Conservation (phyloP, 306 rosid genomes). For the Inga oerstediana region DNA sequence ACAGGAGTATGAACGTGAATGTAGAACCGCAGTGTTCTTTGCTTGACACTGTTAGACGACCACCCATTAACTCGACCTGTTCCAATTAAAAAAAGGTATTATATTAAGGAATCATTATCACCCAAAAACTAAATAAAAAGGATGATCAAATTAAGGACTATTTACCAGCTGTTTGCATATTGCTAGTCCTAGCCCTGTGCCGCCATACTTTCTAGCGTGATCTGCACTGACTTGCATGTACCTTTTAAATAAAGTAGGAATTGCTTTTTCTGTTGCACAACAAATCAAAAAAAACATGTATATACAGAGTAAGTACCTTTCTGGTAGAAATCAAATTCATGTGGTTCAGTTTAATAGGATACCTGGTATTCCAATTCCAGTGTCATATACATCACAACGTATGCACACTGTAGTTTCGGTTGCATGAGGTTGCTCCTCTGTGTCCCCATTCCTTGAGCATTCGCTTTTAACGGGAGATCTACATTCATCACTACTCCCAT, state of each 20-base stretch:
- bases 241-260: slow-evolving; percentile 73
- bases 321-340: background rate
- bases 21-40: slow-evolving; percentile 73
- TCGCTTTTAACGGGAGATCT: slow-evolving; percentile 50
- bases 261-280: slow-evolving; percentile 63
- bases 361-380: slow-evolving; percentile 97
- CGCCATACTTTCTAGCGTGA: slow-evolving; percentile 88
- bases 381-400: slow-evolving; percentile 81
- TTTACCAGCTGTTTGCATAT: slow-evolving; percentile 91
- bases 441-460: slow-evolving; percentile 47
- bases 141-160: background rate
- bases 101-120: background rate
- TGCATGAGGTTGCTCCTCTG: slow-evolving; percentile 46
- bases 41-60: slow-evolving; percentile 79
- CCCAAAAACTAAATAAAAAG: background rate
- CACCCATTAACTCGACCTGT: slow-evolving; percentile 91
- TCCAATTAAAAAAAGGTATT: slow-evolving; percentile 20
- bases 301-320: slow-evolving; percentile 11
- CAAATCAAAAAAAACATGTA: background rate
- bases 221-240: slow-evolving; percentile 93
- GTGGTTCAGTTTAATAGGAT: background rate
- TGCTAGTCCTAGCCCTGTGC: slow-evolving; percentile 87
- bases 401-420: slow-evolving; percentile 70
- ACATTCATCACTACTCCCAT: slow-evolving; percentile 39
- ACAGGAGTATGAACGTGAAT: slow-evolving; percentile 74